Percentiles rank a stretch among this genome's conserved stretches.
Evolutionary conservation across 345 rosid genomes (phyloP).

Genomic region (Hibiscus syriacus): DNA sequence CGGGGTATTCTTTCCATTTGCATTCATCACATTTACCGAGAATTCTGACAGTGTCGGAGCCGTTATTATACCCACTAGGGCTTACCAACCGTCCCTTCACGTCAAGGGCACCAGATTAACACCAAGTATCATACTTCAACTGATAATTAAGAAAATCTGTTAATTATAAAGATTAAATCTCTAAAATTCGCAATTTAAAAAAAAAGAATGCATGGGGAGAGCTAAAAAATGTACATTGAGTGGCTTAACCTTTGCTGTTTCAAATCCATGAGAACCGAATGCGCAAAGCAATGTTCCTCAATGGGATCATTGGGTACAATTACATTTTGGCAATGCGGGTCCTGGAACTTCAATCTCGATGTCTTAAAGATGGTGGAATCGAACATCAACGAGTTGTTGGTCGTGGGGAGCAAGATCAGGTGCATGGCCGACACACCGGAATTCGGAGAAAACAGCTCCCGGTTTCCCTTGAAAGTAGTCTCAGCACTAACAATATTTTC

Average conservation of each 20-base stretch:
- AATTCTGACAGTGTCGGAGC: constrained; percentile 56
- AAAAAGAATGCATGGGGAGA: not conserved
- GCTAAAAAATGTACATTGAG: constrained; percentile 27
- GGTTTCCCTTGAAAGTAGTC: constrained; percentile 28
- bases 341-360: too few relatives aligned
- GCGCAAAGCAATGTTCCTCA: constrained; percentile 58
- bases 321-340: constrained; percentile 38
- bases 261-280: too few relatives aligned
- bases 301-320: too few relatives aligned
- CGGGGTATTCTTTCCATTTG: constrained; percentile 60
- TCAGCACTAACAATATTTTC: too few relatives aligned
- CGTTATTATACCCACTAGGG: too few relatives aligned
- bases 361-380: constrained; percentile 66
- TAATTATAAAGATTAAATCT: too few relatives aligned
- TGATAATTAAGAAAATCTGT: too few relatives aligned
- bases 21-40: constrained; percentile 28
- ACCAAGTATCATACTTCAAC: constrained; percentile 87
- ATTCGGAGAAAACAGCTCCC: constrained; percentile 44
- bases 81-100: too few relatives aligned
- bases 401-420: constrained; percentile 48
- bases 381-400: constrained; percentile 54
- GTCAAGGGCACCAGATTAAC: constrained; percentile 90
- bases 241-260: too few relatives aligned
- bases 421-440: constrained; percentile 94
- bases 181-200: too few relatives aligned